Conservation (phyloP, 225 moss, liverwort and hornwort genomes). For the Antitrichia curtipendula region DNA sequence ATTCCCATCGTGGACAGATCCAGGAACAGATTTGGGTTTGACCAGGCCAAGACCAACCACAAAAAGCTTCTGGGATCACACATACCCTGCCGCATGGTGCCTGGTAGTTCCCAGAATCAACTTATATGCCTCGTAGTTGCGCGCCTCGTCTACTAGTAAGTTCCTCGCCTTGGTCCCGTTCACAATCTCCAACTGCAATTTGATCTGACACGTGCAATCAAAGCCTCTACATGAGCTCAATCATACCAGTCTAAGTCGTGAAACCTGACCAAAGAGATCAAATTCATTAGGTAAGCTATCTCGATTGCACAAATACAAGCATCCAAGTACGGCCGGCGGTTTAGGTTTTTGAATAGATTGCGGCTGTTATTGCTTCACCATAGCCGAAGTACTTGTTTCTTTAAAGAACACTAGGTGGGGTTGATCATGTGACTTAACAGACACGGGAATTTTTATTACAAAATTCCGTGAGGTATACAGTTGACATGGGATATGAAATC, state of each 20-base stretch:
- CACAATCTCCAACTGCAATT: slow-evolving; percentile 48
- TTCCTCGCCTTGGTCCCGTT: slow-evolving; percentile 36
- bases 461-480: background rate
- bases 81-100: slow-evolving; percentile 32
- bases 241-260: background rate
- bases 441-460: background rate
- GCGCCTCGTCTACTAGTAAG: slow-evolving; percentile 32
- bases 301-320: background rate
- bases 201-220: slow-evolving; percentile 42
- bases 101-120: slow-evolving; percentile 38
- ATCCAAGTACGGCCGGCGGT: background rate
- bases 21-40: background rate
- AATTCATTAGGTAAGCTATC: background rate
- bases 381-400: background rate
- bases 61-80: background rate
- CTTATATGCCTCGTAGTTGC: slow-evolving; percentile 39
- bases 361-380: slow-evolving; percentile 8
- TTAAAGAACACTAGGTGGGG: background rate
- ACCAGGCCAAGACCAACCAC: background rate
- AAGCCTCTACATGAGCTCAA: slow-evolving; percentile 18
- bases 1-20: background rate
- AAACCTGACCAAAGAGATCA: background rate
- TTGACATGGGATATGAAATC: background rate
- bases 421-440: background rate
- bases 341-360: slow-evolving; percentile 3